Conservation (phyloP, 2,329 filamentous ascomycete species). For the Thyridium curvatum region DNA sequence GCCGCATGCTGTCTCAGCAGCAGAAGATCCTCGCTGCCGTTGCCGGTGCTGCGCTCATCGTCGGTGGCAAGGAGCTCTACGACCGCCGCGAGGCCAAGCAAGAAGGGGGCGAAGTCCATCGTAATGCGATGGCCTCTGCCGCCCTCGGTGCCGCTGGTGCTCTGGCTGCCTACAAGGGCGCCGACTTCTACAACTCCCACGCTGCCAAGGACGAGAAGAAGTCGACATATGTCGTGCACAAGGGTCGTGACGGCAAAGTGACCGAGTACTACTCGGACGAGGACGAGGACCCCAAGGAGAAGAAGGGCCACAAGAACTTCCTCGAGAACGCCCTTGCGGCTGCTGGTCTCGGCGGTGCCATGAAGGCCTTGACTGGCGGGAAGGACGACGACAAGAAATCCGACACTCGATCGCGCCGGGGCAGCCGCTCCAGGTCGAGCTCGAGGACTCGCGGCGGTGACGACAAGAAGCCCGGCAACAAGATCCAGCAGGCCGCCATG, state of each 20-base stretch:
- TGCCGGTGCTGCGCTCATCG: conserved; percentile 56
- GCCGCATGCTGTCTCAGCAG: conserved; percentile 51
- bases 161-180: conserved; percentile 57
- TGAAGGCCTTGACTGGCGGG: conserved; percentile 51
- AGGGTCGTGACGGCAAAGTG: conserved; percentile 45
- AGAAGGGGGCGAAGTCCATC: conserved; percentile 40
- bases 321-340: conserved; percentile 56
- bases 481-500: conserved; percentile 81
- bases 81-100: conserved; percentile 54
- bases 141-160: conserved; percentile 59
- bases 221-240: conserved; percentile 46
- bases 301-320: conserved; percentile 58
- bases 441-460: conserved; percentile 39
- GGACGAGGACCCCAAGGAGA: conserved; percentile 41
- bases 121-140: conserved; percentile 53
- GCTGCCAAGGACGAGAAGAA: conserved; percentile 48
- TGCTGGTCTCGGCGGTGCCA: conserved; percentile 55
- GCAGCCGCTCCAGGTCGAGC: conserved; percentile 46
- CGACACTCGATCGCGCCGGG: conserved; percentile 42
- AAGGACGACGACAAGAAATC: conserved; percentile 29
- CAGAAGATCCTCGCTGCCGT: conserved; percentile 63
- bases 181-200: conserved; percentile 56
- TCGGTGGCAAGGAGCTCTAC: conserved; percentile 60
- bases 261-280: conserved; percentile 53
- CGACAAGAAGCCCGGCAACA: conserved; percentile 43